phyloP scores from a whole-genome alignment of 176 grass and related monocot genomes.

The Cocos nucifera region DNA sequence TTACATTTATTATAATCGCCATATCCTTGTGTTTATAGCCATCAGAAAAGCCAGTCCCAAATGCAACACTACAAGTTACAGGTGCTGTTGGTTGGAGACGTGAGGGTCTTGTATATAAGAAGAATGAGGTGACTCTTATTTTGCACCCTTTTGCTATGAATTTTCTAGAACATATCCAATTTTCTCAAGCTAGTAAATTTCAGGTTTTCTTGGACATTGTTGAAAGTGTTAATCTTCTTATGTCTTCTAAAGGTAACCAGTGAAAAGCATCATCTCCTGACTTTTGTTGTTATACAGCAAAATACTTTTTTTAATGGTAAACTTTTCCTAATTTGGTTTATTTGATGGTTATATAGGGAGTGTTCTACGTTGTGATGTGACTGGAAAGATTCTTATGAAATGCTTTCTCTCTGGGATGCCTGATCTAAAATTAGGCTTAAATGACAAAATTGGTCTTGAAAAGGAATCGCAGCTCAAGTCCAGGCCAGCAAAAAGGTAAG shows the following conservation, averaged over 20 bases:
- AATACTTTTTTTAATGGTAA: conserved; percentile 18
- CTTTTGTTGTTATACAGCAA: neutral
- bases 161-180: conserved; percentile 8
- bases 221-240: conserved; percentile 99
- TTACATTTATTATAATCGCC: too few relatives aligned
- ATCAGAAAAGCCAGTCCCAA: conserved; percentile 85
- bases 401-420: conserved; percentile 99
- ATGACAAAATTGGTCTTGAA: conserved; percentile 99
- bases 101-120: conserved; percentile 97
- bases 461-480: conserved; percentile 95
- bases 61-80: conserved; percentile 97
- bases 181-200: conserved; percentile 19
- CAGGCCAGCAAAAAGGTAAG: conserved; percentile 86
- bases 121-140: conserved; percentile 71
- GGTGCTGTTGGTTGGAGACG: conserved; percentile 99
- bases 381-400: conserved; percentile 98
- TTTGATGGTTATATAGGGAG: conserved; percentile 45
- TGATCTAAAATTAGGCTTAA: conserved; percentile 90
- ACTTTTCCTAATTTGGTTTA: conserved; percentile 4
- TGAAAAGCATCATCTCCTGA: conserved; percentile 1
- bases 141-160: neutral
- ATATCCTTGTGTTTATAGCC: conserved; percentile 35
- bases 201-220: conserved; percentile 99
- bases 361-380: conserved; percentile 97
- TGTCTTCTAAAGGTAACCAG: conserved; percentile 95